phyloP scores from a whole-genome alignment of 805 yeast species.

The Tetrapisispora fleetii region DNA sequence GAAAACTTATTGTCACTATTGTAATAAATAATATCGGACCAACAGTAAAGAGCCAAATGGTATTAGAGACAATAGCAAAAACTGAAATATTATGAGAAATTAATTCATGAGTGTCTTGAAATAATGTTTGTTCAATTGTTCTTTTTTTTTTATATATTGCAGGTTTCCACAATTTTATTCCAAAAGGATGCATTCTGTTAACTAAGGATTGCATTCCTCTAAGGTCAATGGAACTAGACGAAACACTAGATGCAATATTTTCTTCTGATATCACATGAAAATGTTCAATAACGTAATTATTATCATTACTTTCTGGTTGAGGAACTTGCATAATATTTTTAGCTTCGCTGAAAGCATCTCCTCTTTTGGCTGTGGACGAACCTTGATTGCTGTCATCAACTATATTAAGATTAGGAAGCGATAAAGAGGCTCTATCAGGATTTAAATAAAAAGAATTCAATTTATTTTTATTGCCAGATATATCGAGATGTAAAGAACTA shows the following conservation, averaged over 20 bases:
- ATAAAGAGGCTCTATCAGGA: neutral
- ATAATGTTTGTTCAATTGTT: slow-evolving; percentile 83
- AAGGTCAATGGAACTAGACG: slow-evolving; percentile 40
- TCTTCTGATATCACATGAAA: neutral
- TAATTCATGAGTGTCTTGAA: slow-evolving; percentile 82
- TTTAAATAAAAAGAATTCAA: neutral
- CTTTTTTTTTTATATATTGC: slow-evolving; percentile 87
- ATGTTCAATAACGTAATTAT: neutral
- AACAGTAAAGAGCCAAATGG: slow-evolving; percentile 57
- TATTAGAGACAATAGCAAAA: slow-evolving; percentile 57
- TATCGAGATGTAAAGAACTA: neutral
- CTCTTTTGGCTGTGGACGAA: neutral
- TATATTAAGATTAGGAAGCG: neutral
- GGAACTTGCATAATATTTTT: neutral
- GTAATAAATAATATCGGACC: slow-evolving; percentile 36
- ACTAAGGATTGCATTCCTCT: slow-evolving; percentile 95
- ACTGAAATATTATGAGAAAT: slow-evolving; percentile 42
- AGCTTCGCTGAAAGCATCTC: neutral
- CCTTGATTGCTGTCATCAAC: neutral
- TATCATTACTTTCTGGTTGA: neutral
- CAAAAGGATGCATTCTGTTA: slow-evolving; percentile 93
- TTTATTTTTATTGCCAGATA: neutral
- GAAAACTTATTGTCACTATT: slow-evolving; percentile 29
- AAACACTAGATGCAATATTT: neutral
- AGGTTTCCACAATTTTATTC: slow-evolving; percentile 97